Evolutionary conservation across 345 rosid genomes (phyloP), one percentile per base, ranked within the genome.

Genomic region (Gossypioides kirkii): DNA sequence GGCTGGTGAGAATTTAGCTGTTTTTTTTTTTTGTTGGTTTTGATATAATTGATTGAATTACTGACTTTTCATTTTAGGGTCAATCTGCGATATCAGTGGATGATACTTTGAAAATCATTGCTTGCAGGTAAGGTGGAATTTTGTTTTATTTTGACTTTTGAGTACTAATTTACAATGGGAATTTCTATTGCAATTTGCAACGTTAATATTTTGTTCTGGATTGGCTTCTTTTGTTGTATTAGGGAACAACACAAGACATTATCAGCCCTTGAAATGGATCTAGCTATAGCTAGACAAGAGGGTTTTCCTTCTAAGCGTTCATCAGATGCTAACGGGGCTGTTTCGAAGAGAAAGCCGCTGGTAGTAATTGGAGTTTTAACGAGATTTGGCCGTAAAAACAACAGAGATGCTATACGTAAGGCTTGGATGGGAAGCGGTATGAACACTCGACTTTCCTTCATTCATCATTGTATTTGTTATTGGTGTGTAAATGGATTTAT

Each of bases 361-460:
- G 90, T 90, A 70, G 96, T 90, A 3, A 82, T 88, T 6, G 98
- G 99, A 49, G 81, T 95, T 26, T 70, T 89, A 74, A 92, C 98
- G 3, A 82, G 69, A 47, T 92, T 90, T 74, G 98, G 90, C 58
- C 89, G 85, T 49, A 87, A 80, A 81, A 89, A 85, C 80, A 90
- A 89, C 69, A 84, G 98, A 73, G 91, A 91, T 77, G 96, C 97
- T 9, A 84, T 91, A 46, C 89, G 98, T 12, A 89, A 89, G 84
- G 92, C 99, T 53, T 92, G 98, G 99, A 88, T 91, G 94, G 96
- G 92, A 72, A 85, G 82, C 6, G 95, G 95, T 90, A 85, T 67
- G 5, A 43, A 55, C 61, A 71, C 76, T 78, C 56, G 13, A 18
- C 26, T 77, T 55, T 65, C 46, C 23, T 4, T 52, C 53, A 6